Conservation (phyloP, 2,329 filamentous ascomycete genomes). For the Daldinia sp. region DNA sequence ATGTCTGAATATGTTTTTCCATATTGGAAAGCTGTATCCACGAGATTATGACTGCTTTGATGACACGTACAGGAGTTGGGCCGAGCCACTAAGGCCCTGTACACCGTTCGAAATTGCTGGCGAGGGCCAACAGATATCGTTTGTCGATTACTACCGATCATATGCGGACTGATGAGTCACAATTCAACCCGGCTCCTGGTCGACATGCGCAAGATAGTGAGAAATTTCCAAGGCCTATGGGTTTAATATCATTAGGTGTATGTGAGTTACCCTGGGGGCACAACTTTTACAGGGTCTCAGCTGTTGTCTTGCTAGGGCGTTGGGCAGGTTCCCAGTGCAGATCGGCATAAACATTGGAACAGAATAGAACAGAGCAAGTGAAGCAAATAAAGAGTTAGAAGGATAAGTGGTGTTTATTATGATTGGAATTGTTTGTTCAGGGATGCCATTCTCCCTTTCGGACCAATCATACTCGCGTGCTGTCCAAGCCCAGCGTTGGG, state of each 20-base stretch:
- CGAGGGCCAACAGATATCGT: background rate
- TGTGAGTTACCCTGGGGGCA: background rate
- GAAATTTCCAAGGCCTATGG: background rate
- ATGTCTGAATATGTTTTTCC: background rate
- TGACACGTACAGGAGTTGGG: background rate
- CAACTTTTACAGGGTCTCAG: background rate
- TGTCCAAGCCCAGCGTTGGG: background rate
- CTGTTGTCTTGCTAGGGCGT: background rate
- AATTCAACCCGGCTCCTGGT: background rate
- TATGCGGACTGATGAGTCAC: background rate
- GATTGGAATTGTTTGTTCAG: conserved; percentile 10
- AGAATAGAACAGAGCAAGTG: background rate
- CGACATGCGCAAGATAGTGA: background rate
- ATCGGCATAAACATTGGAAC: background rate
- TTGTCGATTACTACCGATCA: background rate
- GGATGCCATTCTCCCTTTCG: background rate
- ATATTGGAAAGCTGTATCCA: background rate
- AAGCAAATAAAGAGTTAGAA: background rate
- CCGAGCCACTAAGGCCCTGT: background rate
- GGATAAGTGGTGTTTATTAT: conserved; percentile 18
- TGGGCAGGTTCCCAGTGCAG: background rate
- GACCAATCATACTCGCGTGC: background rate
- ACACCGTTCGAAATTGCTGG: background rate
- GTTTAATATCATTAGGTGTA: background rate
- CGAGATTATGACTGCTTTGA: background rate